Conservation (phyloP, 768 basidiomycete genomes). For the Hydnum rufescens region DNA sequence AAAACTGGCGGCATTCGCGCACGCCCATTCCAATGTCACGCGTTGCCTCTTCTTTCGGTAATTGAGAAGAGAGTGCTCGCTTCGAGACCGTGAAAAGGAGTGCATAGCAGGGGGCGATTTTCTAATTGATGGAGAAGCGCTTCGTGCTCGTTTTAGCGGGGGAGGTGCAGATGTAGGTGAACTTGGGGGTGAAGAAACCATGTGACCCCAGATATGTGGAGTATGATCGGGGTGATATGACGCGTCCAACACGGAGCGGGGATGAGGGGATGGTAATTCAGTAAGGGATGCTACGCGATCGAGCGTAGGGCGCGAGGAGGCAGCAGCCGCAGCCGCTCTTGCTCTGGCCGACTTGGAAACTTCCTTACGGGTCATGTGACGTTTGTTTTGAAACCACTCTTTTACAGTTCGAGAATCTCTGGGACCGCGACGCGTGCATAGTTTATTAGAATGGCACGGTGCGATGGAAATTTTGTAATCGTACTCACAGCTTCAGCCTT, state of each 20-base stretch:
- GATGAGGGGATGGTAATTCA: not conserved
- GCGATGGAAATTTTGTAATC: not conserved
- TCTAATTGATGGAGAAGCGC: not conserved
- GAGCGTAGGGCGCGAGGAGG: not conserved
- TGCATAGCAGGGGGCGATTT: not conserved
- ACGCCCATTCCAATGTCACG: not conserved
- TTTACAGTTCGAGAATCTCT: not conserved
- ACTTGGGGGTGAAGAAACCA: not conserved
- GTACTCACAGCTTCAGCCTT: not conserved
- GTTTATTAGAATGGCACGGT: not conserved
- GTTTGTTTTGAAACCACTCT: not conserved
- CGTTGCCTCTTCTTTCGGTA: not conserved
- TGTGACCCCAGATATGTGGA: not conserved
- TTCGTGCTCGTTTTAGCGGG: not conserved
- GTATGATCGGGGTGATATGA: not conserved
- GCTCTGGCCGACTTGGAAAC: not conserved
- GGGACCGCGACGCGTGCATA: no score
- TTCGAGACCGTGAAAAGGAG: not conserved
- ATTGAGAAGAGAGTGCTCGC: not conserved
- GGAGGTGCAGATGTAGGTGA: not conserved
- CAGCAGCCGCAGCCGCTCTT: not conserved
- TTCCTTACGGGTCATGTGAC: not conserved
- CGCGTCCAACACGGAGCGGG: not conserved
- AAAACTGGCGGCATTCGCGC: not conserved
- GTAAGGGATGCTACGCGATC: not conserved